Percentiles rank a stretch among this genome's conserved stretches.
phyloP scores from a whole-genome alignment of 108 stramenopile species.

The Bacterosira constricta region DNA sequence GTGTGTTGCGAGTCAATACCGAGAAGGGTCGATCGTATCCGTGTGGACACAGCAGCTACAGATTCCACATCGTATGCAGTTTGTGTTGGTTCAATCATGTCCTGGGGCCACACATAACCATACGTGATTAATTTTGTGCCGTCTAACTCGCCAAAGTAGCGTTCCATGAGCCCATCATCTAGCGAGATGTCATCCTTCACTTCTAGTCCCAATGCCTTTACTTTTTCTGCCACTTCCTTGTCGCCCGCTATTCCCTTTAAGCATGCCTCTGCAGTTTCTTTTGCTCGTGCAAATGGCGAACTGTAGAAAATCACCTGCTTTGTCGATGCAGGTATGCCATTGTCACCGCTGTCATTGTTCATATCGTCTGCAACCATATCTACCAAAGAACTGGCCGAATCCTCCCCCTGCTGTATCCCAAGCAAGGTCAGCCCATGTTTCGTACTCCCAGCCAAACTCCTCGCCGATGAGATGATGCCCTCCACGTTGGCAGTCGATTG shows the following conservation, averaged over 20 bases:
- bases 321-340: constrained; percentile 30
- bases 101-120: constrained; percentile 84
- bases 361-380: constrained; percentile 45
- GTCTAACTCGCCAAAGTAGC: constrained; percentile 82
- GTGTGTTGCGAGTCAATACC: constrained; percentile 49
- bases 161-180: constrained; percentile 78
- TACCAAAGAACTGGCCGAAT: constrained; percentile 57
- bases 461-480: constrained; percentile 72
- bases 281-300: constrained; percentile 83
- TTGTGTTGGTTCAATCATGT: constrained; percentile 69
- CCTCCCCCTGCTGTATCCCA: constrained; percentile 72
- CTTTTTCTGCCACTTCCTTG: constrained; percentile 35
- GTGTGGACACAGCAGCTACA: constrained; percentile 80
- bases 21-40: constrained; percentile 62
- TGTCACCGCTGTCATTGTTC: constrained; percentile 1
- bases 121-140: constrained; percentile 67
- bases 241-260: constrained; percentile 40
- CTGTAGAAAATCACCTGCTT: constrained; percentile 64
- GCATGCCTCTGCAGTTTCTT: constrained; percentile 76
- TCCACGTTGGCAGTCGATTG: constrained; percentile 83
- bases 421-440: constrained; percentile 75
- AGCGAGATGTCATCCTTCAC: constrained; percentile 51
- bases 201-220: constrained; percentile 49
- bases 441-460: constrained; percentile 68
- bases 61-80: constrained; percentile 83